A percentile compares a stretch with the other conserved stretches of the same genome.
These are phyloP conservation scores for Thielaviopsis euricoi DNA, from an alignment of 2,329 filamentous ascomycete species.

Conservation along the genomic window DNA sequence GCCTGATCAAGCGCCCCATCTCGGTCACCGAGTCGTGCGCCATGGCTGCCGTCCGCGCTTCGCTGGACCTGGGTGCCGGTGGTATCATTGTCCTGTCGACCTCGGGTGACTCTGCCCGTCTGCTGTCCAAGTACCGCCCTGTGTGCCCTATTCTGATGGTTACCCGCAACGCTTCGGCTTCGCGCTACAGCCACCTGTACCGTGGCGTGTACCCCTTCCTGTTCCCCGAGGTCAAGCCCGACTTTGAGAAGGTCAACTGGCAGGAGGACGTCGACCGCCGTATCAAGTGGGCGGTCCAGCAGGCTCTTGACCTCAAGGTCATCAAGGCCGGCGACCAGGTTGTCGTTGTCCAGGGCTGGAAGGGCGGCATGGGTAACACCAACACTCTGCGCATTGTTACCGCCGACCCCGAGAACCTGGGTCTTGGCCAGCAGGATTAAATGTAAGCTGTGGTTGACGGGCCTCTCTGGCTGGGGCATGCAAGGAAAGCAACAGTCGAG, in stretches of 20 bases:
- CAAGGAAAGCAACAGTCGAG: too few species aligned
- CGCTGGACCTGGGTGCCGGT: constrained; percentile 88
- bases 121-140: constrained; percentile 95
- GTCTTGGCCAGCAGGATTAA: constrained; percentile 28
- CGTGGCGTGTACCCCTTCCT: constrained; percentile 96
- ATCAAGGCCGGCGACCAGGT: constrained; percentile 57
- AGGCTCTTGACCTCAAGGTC: constrained; percentile 69
- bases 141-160: constrained; percentile 99
- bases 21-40: constrained; percentile 84
- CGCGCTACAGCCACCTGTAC: constrained; percentile 87
- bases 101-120: constrained; percentile 82
- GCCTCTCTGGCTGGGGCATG: background rate
- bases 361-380: constrained; percentile 81
- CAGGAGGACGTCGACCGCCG: constrained; percentile 97
- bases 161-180: constrained; percentile 67
- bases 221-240: constrained; percentile 84
- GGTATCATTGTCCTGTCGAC: constrained; percentile 94
- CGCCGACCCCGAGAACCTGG: constrained; percentile 41
- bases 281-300: constrained; percentile 89
- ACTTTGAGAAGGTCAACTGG: constrained; percentile 88
- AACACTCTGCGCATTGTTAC: constrained; percentile 58
- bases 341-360: constrained; percentile 79
- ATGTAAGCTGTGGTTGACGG: background rate
- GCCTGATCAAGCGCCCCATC: constrained; percentile 66
- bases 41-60: constrained; percentile 91